These are phyloP conservation scores for Oligophagozyma castellii DNA, from an alignment of 1,139 yeast species.

Conservation along the genomic window DNA sequence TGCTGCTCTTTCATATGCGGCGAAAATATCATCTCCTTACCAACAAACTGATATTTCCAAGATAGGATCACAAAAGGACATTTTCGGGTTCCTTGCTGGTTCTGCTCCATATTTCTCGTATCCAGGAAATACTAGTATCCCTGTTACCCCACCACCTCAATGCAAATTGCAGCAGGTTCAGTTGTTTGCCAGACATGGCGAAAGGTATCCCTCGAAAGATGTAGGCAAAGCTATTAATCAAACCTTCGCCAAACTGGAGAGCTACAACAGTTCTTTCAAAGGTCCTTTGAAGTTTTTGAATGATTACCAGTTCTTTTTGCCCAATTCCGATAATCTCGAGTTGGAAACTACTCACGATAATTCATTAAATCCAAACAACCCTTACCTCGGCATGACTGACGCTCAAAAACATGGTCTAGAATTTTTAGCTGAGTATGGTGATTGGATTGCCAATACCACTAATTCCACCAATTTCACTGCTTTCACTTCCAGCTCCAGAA, in stretches of 20 bases:
- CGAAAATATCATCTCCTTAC: background rate
- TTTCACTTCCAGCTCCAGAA: conserved; percentile 13
- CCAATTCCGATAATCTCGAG: conserved; percentile 16
- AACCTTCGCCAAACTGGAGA: conserved; percentile 16
- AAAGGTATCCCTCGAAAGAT: conserved; percentile 41
- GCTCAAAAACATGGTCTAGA: conserved; percentile 15
- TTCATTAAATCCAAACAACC: conserved; percentile 9
- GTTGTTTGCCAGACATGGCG: conserved; percentile 56
- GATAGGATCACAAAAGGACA: conserved; percentile 9
- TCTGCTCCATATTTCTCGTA: conserved; percentile 11
- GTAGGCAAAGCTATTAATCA: conserved; percentile 18
- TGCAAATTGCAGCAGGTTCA: conserved; percentile 53
- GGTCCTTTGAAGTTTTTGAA: conserved; percentile 29
- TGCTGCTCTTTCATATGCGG: background rate
- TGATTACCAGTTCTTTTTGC: conserved; percentile 25
- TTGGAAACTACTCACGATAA: conserved; percentile 12
- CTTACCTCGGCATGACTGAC: conserved; percentile 10
- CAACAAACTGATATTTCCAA: conserved; percentile 3
- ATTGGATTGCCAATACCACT: conserved; percentile 5
- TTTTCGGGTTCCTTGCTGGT: conserved; percentile 12
- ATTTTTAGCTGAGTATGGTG: conserved; percentile 9
- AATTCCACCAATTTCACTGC: conserved; percentile 5
- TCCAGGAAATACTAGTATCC: conserved; percentile 9
- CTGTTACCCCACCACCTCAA: conserved; percentile 17
- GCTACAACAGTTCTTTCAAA: conserved; percentile 13